These are phyloP conservation scores for Glebionis coronaria DNA, from an alignment of 129 eudicot genomes.

Conservation along the genomic window DNA sequence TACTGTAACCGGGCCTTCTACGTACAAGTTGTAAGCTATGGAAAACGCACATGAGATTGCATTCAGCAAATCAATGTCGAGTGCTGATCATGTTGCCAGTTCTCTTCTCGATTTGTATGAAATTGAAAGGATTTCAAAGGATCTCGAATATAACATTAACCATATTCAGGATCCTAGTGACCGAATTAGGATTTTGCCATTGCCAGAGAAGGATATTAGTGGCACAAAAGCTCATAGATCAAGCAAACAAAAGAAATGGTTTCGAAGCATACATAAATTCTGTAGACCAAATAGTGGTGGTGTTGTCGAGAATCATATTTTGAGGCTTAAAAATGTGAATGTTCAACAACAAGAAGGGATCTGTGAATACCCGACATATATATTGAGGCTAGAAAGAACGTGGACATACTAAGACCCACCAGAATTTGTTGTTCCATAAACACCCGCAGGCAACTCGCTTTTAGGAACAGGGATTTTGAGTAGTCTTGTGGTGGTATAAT, in stretches of 20 bases:
- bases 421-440: constrained; percentile 49
- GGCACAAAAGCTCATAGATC: constrained; percentile 14
- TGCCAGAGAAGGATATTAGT: constrained; percentile 10
- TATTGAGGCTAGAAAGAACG: constrained; percentile 60
- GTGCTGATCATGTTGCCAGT: constrained; percentile 4
- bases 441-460: constrained; percentile 48
- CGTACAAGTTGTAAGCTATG: constrained; percentile 47
- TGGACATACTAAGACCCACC: constrained; percentile 52
- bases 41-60: neutral
- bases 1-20: constrained; percentile 27
- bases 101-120: constrained; percentile 59
- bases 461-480: constrained; percentile 47
- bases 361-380: constrained; percentile 63
- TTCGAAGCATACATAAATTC: constrained; percentile 13
- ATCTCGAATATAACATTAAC: constrained; percentile 34
- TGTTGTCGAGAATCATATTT: constrained; percentile 33
- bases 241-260: constrained; percentile 27
- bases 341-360: constrained; percentile 2
- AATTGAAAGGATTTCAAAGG: constrained; percentile 49
- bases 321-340: constrained; percentile 3
- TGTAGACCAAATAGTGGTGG: constrained; percentile 38
- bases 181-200: constrained; percentile 15
- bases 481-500: constrained; percentile 36
- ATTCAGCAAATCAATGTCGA: neutral
- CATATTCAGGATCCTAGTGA: constrained; percentile 8